Conservation (phyloP, 2,329 filamentous ascomycete species). For the Sporothrix luriei region DNA sequence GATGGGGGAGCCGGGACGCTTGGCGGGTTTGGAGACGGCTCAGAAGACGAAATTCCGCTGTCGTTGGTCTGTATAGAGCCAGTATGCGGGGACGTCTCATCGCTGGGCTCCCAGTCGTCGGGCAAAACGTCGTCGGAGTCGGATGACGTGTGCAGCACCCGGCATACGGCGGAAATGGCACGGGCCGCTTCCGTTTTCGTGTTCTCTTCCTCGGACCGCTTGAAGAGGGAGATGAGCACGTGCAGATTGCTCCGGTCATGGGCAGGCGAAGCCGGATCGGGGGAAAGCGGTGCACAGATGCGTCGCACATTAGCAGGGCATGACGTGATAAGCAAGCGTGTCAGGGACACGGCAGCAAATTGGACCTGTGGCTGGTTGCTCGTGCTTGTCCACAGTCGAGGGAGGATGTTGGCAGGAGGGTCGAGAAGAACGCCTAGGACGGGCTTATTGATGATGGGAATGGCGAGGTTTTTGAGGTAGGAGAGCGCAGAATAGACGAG, state of each 20-base stretch:
- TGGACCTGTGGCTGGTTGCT: slow-evolving; percentile 59
- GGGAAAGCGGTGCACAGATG: slow-evolving; percentile 50
- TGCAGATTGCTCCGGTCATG: slow-evolving; percentile 45
- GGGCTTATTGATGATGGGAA: slow-evolving; percentile 59
- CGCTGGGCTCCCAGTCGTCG: slow-evolving; percentile 43
- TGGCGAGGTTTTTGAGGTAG: slow-evolving; percentile 67
- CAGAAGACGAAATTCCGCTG: slow-evolving; percentile 17
- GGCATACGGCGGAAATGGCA: slow-evolving; percentile 55
- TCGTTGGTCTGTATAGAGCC: slow-evolving; percentile 16
- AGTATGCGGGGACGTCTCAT: slow-evolving; percentile 35
- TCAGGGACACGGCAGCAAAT: slow-evolving; percentile 61
- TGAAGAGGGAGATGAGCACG: slow-evolving; percentile 47
- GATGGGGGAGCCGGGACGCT: neutral
- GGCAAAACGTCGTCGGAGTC: slow-evolving; percentile 37
- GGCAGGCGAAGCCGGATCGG: slow-evolving; percentile 44
- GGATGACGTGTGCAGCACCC: slow-evolving; percentile 54
- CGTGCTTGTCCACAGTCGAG: slow-evolving; percentile 56
- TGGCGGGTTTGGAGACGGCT: slow-evolving; percentile 11
- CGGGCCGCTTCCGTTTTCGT: slow-evolving; percentile 63
- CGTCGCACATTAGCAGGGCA: slow-evolving; percentile 56
- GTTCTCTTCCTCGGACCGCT: slow-evolving; percentile 54
- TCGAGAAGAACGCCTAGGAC: slow-evolving; percentile 54
- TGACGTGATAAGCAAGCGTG: slow-evolving; percentile 58
- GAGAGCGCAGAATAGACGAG: slow-evolving; percentile 60
- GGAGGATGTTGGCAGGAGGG: slow-evolving; percentile 46